Conservation (phyloP, 495 filamentous ascomycete species). For the Platismatia glauca region DNA sequence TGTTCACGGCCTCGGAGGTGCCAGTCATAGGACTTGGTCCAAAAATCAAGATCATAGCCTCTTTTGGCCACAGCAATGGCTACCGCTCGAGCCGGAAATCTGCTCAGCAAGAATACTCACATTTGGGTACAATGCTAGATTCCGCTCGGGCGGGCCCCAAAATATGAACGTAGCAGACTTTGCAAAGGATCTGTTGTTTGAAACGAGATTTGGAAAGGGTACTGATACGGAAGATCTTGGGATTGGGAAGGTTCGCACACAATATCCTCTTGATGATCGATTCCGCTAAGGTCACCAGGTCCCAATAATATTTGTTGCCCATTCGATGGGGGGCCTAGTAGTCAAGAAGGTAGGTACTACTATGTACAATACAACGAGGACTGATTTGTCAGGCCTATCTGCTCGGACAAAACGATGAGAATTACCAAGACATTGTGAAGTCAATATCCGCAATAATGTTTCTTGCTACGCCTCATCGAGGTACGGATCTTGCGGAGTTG, state of each 20-base stretch:
- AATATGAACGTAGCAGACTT: constrained; percentile 30
- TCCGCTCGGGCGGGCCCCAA: constrained; percentile 12
- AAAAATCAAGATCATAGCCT: constrained; percentile 25
- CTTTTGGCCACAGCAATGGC: constrained; percentile 31
- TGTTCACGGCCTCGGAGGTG: constrained; percentile 33
- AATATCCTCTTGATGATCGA: not conserved
- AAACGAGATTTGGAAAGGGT: constrained; percentile 28
- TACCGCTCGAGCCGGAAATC: constrained; percentile 31
- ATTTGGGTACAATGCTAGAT: constrained; percentile 35
- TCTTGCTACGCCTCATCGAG: constrained; percentile 43
- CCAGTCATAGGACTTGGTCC: constrained; percentile 30
- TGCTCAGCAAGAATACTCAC: constrained; percentile 28
- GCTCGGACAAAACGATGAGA: constrained; percentile 31
- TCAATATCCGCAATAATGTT: constrained; percentile 36
- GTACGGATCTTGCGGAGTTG: constrained; percentile 34
- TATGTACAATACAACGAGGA: not conserved
- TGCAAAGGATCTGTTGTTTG: constrained; percentile 31
- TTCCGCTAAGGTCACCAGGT: constrained; percentile 6
- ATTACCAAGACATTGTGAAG: constrained; percentile 31
- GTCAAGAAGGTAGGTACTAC: constrained; percentile 34
- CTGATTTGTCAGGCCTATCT: constrained; percentile 26
- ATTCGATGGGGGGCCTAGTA: constrained; percentile 41
- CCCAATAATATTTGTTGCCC: constrained; percentile 36
- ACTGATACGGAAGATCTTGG: constrained; percentile 16
- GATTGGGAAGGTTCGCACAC: constrained; percentile 18